Conservation (phyloP, 345 rosid genomes). For the Angophora floribunda region DNA sequence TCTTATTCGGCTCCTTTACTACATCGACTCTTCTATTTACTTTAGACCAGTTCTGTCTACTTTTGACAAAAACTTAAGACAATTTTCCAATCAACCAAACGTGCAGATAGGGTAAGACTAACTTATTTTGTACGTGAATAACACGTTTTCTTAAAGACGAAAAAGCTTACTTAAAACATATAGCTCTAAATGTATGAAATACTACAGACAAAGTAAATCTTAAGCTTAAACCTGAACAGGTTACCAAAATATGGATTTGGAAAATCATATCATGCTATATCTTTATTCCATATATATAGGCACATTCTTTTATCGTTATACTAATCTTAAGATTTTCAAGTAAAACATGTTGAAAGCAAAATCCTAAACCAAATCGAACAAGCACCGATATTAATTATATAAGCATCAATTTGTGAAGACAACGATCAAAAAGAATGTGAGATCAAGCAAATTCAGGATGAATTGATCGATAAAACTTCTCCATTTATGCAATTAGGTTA, state of each 20-base stretch:
- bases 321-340: background rate
- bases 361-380: background rate
- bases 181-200: background rate
- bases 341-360: background rate
- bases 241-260: background rate
- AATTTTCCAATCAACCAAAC: background rate
- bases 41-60: too few species aligned
- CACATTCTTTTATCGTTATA: background rate
- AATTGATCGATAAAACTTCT: background rate
- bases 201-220: background rate
- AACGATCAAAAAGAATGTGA: background rate
- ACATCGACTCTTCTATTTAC: too few species aligned
- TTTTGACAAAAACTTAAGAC: background rate
- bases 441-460: accelerated
- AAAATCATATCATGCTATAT: accelerated
- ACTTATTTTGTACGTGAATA: too few species aligned
- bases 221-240: accelerated
- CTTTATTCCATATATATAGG: background rate
- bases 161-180: background rate
- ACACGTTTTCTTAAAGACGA: too few species aligned
- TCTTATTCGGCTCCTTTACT: background rate
- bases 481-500: background rate
- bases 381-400: background rate
- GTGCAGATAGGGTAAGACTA: background rate
- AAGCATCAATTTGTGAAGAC: background rate